Base-by-base conservation (phyloP, 2,329 filamentous ascomycete species). In the Exophiala aquamarina region DNA sequence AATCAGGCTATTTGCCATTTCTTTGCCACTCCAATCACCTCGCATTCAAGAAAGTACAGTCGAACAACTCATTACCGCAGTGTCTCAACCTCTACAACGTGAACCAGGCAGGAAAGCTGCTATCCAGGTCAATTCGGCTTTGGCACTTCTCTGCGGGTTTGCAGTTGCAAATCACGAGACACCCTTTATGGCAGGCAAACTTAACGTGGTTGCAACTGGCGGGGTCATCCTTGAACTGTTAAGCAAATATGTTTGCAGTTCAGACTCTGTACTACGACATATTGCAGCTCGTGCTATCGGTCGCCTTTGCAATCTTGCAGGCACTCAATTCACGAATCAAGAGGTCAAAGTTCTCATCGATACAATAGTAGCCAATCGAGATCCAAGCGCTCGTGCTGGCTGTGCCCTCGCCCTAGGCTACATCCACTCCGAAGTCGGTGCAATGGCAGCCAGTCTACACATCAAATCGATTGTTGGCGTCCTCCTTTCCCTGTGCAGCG, bases 401-500 rank as follows among this genome's bases (percentile, higher is more conserved):
- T 98, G 92, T 68, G 93, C 94, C 13, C 89, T 94, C 74, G 90
- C 93, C 10, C 73, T 98, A 21, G 93, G 93, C 7, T 87, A 86
- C 47, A 97, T 98, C 41, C 91, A 98, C 69, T 87, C 89, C 14
- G 90, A 95, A 65, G 87, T 98, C 26, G 94, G 93, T 47, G 92
- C 93, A 47, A 97, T 98, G 91, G 93, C 93, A 43, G 93, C 93
- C 44, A 90, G 91, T 3, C 90, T 93, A 60, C 93, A 98, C 65
- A 77, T 98, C 41, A 97, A 97, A 72, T 96, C 90, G 1, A 96
- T 98, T 40, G 79, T 96, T n/a, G 87, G 92, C 14, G 94, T 98
- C 31, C 73, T 98, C n/a, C 95, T 97, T 87, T 97, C 93, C 6
- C 77, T 98, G 8, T 92, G 90, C 66, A 95, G 91, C 59, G 93